These are phyloP conservation scores for Candida dendrica DNA, from an alignment of 805 yeast genomes.

Conservation along the genomic window DNA sequence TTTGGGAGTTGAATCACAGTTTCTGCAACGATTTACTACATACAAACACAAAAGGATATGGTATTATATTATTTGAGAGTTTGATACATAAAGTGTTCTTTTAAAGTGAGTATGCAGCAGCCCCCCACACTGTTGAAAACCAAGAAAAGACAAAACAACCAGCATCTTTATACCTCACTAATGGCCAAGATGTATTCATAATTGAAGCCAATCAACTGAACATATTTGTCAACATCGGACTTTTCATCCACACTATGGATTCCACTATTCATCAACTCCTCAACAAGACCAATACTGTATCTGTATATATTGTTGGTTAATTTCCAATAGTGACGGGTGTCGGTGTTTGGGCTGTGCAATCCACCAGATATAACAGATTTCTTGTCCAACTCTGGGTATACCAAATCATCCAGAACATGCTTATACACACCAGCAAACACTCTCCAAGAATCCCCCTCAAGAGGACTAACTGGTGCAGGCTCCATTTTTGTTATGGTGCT, in stretches of 20 bases:
- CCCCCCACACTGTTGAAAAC: too few species aligned
- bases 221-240: conserved; percentile 41
- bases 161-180: not conserved
- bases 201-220: conserved; percentile 43
- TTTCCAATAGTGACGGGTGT: conserved; percentile 59
- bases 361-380: conserved; percentile 46
- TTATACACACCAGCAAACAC: conserved; percentile 56
- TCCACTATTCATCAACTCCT: conserved; percentile 26
- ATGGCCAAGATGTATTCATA: conserved; percentile 31
- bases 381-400: conserved; percentile 28
- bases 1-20: too few species aligned
- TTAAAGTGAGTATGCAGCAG: too few species aligned
- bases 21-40: too few species aligned
- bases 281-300: conserved; percentile 41
- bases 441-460: conserved; percentile 40
- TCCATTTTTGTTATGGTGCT: conserved; percentile 26
- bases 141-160: too few species aligned
- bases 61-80: too few species aligned
- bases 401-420: conserved; percentile 50
- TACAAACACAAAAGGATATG: too few species aligned
- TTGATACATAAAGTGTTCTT: too few species aligned
- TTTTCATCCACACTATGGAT: conserved; percentile 58
- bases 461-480: conserved; percentile 51
- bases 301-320: conserved; percentile 57
- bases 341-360: conserved; percentile 65